Evolutionary conservation across 2,329 filamentous ascomycete genomes (phyloP).

Genomic region (Samsoniella hepiali): DNA sequence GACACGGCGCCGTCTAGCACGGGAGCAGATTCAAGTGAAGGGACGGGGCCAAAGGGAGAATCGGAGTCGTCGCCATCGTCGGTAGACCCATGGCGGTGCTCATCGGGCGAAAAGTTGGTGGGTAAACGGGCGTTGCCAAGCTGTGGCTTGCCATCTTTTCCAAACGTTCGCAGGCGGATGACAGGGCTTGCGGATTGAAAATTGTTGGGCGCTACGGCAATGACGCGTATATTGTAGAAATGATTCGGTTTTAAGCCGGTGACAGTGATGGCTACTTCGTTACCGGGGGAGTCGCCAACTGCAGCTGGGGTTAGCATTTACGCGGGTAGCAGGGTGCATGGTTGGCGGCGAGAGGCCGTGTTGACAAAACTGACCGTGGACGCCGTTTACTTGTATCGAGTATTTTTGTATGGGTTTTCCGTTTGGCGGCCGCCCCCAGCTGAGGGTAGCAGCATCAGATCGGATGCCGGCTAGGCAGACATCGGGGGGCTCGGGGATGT

Average conservation of each 20-base stretch:
- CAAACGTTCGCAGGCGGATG: conserved; percentile 77
- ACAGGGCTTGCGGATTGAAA: conserved; percentile 88
- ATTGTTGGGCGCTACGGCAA: conserved; percentile 85
- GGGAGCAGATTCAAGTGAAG: conserved; percentile 58
- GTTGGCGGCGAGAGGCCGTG: not conserved
- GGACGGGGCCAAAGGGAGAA: conserved; percentile 47
- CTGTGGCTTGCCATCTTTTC: conserved; percentile 60
- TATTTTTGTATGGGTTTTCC: conserved; percentile 76
- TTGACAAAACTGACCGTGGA: conserved; percentile 64
- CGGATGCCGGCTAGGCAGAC: conserved; percentile 89
- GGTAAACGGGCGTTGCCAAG: conserved; percentile 55
- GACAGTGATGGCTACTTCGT: conserved; percentile 69
- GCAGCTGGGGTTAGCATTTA: not conserved
- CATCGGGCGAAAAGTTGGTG: conserved; percentile 53
- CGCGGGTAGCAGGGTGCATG: not conserved
- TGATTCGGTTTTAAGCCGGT: conserved; percentile 80
- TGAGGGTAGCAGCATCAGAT: conserved; percentile 80
- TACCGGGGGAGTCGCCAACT: conserved; percentile 75
- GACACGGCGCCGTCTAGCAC: conserved; percentile 58
- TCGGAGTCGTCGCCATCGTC: conserved; percentile 47
- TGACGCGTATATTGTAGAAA: conserved; percentile 90
- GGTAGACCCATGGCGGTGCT: conserved; percentile 39
- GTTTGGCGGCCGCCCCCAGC: conserved; percentile 75
- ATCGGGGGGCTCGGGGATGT: conserved; percentile 85
- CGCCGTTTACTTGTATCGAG: conserved; percentile 88